phyloP scores from a whole-genome alignment of 192 early-diverging fungal genomes.

The Backusella morwellensis region DNA sequence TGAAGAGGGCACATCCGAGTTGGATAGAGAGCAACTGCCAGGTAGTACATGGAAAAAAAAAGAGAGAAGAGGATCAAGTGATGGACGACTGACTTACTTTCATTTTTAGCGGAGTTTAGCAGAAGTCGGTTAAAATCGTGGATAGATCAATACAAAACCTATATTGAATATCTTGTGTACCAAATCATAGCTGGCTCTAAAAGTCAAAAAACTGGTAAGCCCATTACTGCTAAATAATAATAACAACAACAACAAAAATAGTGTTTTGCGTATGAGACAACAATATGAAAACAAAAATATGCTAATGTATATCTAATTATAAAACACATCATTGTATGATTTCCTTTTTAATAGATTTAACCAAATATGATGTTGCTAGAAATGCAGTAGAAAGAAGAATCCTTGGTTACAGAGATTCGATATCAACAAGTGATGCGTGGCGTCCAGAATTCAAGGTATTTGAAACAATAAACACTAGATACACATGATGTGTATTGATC shows the following conservation, averaged over 20 bases:
- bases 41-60: neutral
- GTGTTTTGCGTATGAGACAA: neutral
- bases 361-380: neutral
- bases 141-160: neutral
- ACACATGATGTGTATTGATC: neutral
- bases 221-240: neutral
- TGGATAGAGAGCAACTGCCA: neutral
- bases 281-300: neutral
- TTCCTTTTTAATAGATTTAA: neutral
- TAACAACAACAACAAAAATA: neutral
- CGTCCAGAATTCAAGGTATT: slow-evolving; percentile 2
- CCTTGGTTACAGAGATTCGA: slow-evolving; percentile 11
- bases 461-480: slow-evolving; percentile 2
- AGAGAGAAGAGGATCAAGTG: neutral
- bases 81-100: slow-evolving; percentile 3
- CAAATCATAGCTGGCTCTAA: neutral
- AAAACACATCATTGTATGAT: neutral
- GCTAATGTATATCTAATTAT: neutral
- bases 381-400: neutral
- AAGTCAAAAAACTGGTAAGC: neutral
- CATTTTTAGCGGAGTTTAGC: slow-evolving; percentile 6
- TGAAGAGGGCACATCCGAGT: neutral
- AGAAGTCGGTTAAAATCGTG: neutral
- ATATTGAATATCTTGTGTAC: slow-evolving; percentile 3
- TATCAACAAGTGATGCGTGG: slow-evolving; percentile 21